Evolutionary conservation across 208 protist genomes (phyloP), one percentile per base, ranked within the genome.

Genomic region (Leptomonas pyrrhocoris): DNA sequence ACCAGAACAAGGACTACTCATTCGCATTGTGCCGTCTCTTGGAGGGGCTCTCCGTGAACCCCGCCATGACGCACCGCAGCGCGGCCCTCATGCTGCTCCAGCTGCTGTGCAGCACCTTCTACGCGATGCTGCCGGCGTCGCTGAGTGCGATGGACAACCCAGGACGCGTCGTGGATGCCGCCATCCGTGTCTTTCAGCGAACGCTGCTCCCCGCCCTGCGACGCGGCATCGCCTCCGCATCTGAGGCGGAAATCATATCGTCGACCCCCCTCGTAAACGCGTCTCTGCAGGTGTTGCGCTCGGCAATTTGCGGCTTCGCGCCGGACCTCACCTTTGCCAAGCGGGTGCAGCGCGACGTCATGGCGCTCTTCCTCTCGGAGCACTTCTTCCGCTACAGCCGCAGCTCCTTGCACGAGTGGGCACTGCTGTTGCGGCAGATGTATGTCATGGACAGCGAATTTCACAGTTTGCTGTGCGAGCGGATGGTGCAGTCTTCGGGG

Each of bases 331-430:
- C 48, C 34, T 64, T 84, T 13, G 68, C 54, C 28, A 69, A 80
- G 19, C 84, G 81, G 16, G 59, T 85, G n/a, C 73, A 81, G 54
- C 73, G 74, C 45, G 76, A 85, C 27, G 19, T 88, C 6, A 25
- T 81, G 51, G 60, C 84, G 25, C 61, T 75, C 31, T 62, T 87
- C 50, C 80, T 78, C 46, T 75, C 58, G 2, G 80, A 81, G 36
- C 51, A 81, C 53, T 86, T 88, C 54, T 88, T 86, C 63, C 68
- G 72, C 54, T 80, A 81, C 65, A 73, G 73, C 25, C 61, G 72
- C 30, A 51, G 61, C 53, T 65, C 76, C 0, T 43, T 88, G 65
- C 73, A 73, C 48, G 70, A 82, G 57, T 92, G 82, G 80, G 40
- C 67, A 19, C 43, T 65, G 42, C 43, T 88, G 23, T 79, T 82